Conservation (phyloP, 1,284 basidiomycete genomes). For the Termitomyces sp. region DNA sequence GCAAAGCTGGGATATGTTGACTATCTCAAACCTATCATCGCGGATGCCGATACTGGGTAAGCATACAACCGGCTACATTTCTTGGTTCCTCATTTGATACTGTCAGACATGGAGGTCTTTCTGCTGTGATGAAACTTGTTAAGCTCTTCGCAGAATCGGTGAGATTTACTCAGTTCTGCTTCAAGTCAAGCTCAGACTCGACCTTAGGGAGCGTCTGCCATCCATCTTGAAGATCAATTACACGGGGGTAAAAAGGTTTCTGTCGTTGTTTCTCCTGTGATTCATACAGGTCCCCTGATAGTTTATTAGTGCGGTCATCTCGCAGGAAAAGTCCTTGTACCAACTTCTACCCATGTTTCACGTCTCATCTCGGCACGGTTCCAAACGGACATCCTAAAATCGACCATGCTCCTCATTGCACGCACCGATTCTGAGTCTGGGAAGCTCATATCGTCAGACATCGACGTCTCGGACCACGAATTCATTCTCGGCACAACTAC, state of each 20-base stretch:
- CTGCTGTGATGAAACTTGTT: slow-evolving; percentile 94
- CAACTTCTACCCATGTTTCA: slow-evolving; percentile 80
- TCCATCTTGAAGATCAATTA: slow-evolving; percentile 90
- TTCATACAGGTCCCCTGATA: not conserved
- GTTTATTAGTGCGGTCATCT: slow-evolving; percentile 77
- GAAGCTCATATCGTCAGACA: slow-evolving; percentile 78
- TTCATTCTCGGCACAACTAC: slow-evolving; percentile 75
- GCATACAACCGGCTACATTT: slow-evolving; percentile 16
- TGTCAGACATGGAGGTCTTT: slow-evolving; percentile 81
- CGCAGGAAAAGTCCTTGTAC: slow-evolving; percentile 91
- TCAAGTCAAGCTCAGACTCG: not conserved
- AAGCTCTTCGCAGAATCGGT: slow-evolving; percentile 90
- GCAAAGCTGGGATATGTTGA: slow-evolving; percentile 75
- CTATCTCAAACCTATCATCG: slow-evolving; percentile 90
- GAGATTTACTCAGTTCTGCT: slow-evolving; percentile 17
- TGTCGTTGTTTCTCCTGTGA: not conserved
- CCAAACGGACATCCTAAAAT: slow-evolving; percentile 84
- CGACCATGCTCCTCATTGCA: slow-evolving; percentile 85
- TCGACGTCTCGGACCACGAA: slow-evolving; percentile 75
- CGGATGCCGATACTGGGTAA: slow-evolving; percentile 92
- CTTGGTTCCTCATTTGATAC: slow-evolving; percentile 5
- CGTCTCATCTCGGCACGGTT: slow-evolving; percentile 82
- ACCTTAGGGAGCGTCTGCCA: slow-evolving; percentile 75
- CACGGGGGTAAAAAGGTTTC: slow-evolving; percentile 85
- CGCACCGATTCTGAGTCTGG: slow-evolving; percentile 92